phyloP scores from a whole-genome alignment of 164 flowering plant genomes.

The Annona cherimola region DNA sequence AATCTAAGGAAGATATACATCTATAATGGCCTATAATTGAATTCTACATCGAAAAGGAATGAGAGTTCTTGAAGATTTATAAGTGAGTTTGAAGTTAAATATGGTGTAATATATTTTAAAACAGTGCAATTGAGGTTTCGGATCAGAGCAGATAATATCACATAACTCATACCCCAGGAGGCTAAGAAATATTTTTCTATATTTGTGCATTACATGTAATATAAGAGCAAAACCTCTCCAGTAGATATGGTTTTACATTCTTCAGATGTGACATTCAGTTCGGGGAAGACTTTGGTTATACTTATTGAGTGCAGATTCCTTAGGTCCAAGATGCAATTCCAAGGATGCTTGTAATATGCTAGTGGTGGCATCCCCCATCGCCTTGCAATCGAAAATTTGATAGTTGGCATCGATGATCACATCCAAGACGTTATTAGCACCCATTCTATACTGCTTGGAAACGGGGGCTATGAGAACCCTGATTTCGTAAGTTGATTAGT shows the following conservation, averaged over 20 bases:
- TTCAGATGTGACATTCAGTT: constrained; percentile 6
- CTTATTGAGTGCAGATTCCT: background rate
- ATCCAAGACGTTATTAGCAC: constrained; percentile 23
- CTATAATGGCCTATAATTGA: constrained; percentile 14
- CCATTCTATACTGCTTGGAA: constrained; percentile 21
- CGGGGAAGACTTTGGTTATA: constrained; percentile 14
- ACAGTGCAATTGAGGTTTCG: too few relatives aligned
- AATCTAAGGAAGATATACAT: constrained; percentile 12
- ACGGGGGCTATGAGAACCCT: too few relatives aligned
- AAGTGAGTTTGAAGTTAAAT: too few relatives aligned
- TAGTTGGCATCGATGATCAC: constrained; percentile 19
- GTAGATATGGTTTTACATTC: constrained; percentile 19
- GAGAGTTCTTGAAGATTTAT: constrained; percentile 15
- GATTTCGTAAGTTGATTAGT: too few relatives aligned
- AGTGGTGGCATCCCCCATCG: constrained; percentile 11
- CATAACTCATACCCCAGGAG: too few relatives aligned
- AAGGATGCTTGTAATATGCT: constrained; percentile 12
- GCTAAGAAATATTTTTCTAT: too few relatives aligned
- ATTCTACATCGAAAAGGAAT: constrained; percentile 5
- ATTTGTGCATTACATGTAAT: too few relatives aligned
- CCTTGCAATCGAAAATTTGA: constrained; percentile 6
- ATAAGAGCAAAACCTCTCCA: constrained; percentile 7
- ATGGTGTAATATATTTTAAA: too few relatives aligned
- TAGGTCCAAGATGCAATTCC: constrained; percentile 20
- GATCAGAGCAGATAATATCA: too few relatives aligned